phyloP scores from a whole-genome alignment of 768 basidiomycete species.

The Rhodotorula kratochvilovae region DNA sequence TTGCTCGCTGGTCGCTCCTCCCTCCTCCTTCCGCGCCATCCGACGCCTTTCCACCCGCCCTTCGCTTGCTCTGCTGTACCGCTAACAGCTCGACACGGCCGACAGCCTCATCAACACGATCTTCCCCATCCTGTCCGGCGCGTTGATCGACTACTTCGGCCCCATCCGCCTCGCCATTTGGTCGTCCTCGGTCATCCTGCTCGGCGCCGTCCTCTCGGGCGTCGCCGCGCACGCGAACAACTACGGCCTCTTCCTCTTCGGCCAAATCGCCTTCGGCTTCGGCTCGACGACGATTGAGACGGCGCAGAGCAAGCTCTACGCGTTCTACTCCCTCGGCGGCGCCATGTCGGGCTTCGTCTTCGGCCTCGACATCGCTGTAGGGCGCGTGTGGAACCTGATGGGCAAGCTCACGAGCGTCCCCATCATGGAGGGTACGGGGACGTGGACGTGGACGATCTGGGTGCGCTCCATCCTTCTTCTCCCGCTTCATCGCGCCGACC shows the following conservation, averaged over 20 bases:
- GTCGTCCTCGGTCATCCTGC: slow-evolving; percentile 2
- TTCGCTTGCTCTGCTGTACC: not conserved
- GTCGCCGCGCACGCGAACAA: not conserved
- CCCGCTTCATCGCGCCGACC: too few species aligned
- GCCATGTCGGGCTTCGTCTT: slow-evolving; percentile 14
- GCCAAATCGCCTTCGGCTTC: slow-evolving; percentile 19
- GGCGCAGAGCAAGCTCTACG: slow-evolving; percentile 13
- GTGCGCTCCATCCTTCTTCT: not conserved
- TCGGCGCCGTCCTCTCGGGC: slow-evolving; percentile 18
- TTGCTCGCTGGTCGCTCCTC: too few species aligned
- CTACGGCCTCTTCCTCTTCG: slow-evolving; percentile 14
- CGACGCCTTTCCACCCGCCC: too few species aligned
- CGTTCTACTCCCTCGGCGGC: slow-evolving; percentile 3
- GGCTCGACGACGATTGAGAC: slow-evolving; percentile 21
- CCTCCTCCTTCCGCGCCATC: too few species aligned
- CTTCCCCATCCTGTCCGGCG: slow-evolving; percentile 17
- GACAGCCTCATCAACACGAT: slow-evolving; percentile 26
- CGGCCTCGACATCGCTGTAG: slow-evolving; percentile 16
- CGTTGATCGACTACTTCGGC: slow-evolving; percentile 24
- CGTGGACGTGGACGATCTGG: slow-evolving; percentile 18
- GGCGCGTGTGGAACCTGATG: slow-evolving; percentile 14
- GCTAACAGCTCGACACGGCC: slow-evolving; percentile 10
- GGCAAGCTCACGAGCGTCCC: slow-evolving; percentile 18
- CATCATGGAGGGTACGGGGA: slow-evolving; percentile 9
- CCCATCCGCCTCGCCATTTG: not conserved